Percentiles rank a stretch among this genome's conserved stretches.
phyloP scores from a whole-genome alignment of 495 filamentous ascomycete species.

The Chaetomidium leptoderma region DNA sequence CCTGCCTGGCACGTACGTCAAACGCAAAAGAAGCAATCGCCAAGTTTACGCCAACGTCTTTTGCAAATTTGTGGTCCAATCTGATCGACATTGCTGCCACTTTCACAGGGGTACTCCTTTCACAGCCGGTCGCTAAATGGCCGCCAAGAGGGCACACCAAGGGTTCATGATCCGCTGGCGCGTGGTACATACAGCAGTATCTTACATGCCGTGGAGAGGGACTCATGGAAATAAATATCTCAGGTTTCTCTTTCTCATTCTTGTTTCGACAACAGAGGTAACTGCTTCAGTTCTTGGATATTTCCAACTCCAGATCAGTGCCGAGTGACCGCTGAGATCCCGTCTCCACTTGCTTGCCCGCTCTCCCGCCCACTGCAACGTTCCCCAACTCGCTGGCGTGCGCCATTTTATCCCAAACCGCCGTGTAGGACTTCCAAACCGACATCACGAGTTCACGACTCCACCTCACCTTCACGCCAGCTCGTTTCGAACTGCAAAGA shows the following conservation, averaged over 20 bases:
- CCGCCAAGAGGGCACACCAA: constrained; percentile 21
- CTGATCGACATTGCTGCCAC: constrained; percentile 26
- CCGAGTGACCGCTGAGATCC: too few relatives aligned
- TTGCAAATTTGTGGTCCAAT: constrained; percentile 10
- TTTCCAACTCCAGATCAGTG: too few relatives aligned
- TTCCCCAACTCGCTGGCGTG: background rate
- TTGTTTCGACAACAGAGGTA: background rate
- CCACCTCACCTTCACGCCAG: background rate
- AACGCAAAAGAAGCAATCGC: background rate
- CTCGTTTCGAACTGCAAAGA: background rate
- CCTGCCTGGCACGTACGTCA: background rate
- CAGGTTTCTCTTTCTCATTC: background rate
- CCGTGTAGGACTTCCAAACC: too few relatives aligned
- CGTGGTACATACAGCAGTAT: background rate
- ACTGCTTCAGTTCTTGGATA: too few relatives aligned
- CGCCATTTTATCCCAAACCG: too few relatives aligned
- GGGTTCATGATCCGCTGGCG: background rate
- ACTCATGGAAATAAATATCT: constrained; percentile 6
- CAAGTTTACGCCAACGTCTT: background rate
- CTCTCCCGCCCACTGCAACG: too few relatives aligned
- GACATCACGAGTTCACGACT: too few relatives aligned
- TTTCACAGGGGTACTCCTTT: too few relatives aligned
- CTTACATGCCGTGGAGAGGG: constrained; percentile 5
- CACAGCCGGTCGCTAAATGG: constrained; percentile 20
- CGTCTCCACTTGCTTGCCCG: too few relatives aligned